Conservation (phyloP, 306 rosid species). For the Mucuna pruriens region DNA sequence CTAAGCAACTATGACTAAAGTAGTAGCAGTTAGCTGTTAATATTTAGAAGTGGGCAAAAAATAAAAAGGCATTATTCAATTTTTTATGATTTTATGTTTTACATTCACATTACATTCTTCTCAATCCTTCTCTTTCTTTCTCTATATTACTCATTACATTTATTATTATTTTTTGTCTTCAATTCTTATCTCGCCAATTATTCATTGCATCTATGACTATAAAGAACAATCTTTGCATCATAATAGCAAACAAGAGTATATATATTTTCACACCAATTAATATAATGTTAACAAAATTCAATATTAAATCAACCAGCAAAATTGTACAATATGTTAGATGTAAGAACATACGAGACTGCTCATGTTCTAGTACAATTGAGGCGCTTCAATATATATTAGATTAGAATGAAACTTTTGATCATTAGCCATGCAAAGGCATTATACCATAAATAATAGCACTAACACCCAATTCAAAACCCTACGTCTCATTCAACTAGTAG, state of each 20-base stretch:
- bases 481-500: slow-evolving; percentile 37
- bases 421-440: slow-evolving; percentile 69
- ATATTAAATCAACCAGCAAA: neutral
- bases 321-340: neutral
- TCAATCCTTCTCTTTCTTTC: neutral
- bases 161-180: neutral
- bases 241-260: neutral
- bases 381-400: neutral
- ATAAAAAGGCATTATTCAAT: neutral
- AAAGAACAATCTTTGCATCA: too few species aligned
- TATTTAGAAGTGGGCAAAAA: neutral
- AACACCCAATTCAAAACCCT: slow-evolving; percentile 55
- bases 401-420: slow-evolving; percentile 45
- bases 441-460: slow-evolving; percentile 44
- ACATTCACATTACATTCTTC: neutral
- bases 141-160: neutral
- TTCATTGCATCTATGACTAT: too few species aligned
- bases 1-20: neutral
- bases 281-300: neutral
- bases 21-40: too few species aligned
- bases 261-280: neutral
- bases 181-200: too few species aligned
- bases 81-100: neutral
- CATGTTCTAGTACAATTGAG: neutral
- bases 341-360: neutral